phyloP scores from a whole-genome alignment of 1,139 yeast genomes.

The Candida albicans region DNA sequence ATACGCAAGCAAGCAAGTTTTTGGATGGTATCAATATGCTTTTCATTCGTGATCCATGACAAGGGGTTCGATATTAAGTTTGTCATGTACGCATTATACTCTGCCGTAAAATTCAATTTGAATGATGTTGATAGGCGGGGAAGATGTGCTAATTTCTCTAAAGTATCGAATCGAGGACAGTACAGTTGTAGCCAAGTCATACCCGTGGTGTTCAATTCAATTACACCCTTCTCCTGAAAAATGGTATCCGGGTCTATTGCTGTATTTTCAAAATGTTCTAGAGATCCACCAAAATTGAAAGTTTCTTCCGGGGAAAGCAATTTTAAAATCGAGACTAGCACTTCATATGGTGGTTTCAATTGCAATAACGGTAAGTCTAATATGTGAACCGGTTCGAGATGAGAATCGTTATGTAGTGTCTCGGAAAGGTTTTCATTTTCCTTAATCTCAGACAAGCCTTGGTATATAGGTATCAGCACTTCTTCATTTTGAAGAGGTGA shows the following conservation, averaged over 20 bases:
- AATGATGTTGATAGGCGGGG: constrained; percentile 29
- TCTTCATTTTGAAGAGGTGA: constrained; percentile 7
- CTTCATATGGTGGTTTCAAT: constrained; percentile 49
- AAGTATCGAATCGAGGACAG: constrained; percentile 35
- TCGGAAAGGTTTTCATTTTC: not conserved
- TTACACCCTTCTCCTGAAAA: constrained; percentile 15
- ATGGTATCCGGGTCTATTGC: constrained; percentile 12
- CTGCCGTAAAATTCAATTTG: constrained; percentile 20
- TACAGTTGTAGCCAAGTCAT: constrained; percentile 41
- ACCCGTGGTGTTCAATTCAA: constrained; percentile 20
- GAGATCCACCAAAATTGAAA: constrained; percentile 51
- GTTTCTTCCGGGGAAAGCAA: constrained; percentile 53
- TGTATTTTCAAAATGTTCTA: constrained; percentile 1
- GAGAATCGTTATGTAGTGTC: constrained; percentile 21
- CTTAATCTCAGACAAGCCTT: too few species aligned
- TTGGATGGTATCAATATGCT: constrained; percentile 43
- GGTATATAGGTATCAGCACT: not conserved
- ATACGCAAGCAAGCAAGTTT: constrained; percentile 63
- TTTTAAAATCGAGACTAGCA: constrained; percentile 45
- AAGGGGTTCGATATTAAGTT: constrained; percentile 59
- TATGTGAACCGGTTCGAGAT: constrained; percentile 46
- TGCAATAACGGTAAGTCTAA: constrained; percentile 66
- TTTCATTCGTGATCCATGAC: constrained; percentile 43
- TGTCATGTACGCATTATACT: constrained; percentile 63
- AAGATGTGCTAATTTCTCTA: constrained; percentile 24